These are phyloP conservation scores for Lotmaria passim DNA, from an alignment of 208 protist species.

Conservation along the genomic window DNA sequence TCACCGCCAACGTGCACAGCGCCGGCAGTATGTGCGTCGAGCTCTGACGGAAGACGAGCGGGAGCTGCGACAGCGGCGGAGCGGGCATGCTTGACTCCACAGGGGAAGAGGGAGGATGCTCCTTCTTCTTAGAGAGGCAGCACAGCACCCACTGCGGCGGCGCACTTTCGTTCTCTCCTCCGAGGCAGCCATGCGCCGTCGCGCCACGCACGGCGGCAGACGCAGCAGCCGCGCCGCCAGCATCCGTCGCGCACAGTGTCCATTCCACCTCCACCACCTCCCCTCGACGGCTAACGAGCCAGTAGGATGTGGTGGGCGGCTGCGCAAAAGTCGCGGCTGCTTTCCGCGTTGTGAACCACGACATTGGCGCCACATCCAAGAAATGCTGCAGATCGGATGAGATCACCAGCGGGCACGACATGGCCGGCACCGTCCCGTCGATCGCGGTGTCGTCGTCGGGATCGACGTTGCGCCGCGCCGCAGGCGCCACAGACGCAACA, in stretches of 20 bases:
- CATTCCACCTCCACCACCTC: slow-evolving; percentile 12
- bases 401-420: slow-evolving; percentile 5
- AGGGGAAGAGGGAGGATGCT: not conserved
- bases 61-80: slow-evolving; percentile 17
- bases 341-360: not conserved
- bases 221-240: not conserved
- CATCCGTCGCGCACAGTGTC: not conserved
- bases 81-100: not conserved
- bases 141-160: slow-evolving; percentile 9
- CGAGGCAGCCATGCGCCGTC: too few relatives aligned
- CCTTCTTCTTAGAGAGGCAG: not conserved
- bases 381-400: slow-evolving; percentile 1
- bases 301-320: not conserved
- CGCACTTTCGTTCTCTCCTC: not conserved
- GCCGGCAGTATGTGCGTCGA: slow-evolving; percentile 17
- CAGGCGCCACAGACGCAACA: too few relatives aligned
- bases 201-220: not conserved
- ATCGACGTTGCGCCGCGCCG: not conserved
- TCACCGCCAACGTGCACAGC: slow-evolving; percentile 26
- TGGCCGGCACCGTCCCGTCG: not conserved
- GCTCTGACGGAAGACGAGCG: slow-evolving; percentile 44
- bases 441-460: not conserved
- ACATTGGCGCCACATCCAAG: slow-evolving; percentile 3
- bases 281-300: slow-evolving; percentile 11
- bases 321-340: not conserved